Conservation (phyloP, 2,329 filamentous ascomycete species). For the Curvularia hawaiiensis region DNA sequence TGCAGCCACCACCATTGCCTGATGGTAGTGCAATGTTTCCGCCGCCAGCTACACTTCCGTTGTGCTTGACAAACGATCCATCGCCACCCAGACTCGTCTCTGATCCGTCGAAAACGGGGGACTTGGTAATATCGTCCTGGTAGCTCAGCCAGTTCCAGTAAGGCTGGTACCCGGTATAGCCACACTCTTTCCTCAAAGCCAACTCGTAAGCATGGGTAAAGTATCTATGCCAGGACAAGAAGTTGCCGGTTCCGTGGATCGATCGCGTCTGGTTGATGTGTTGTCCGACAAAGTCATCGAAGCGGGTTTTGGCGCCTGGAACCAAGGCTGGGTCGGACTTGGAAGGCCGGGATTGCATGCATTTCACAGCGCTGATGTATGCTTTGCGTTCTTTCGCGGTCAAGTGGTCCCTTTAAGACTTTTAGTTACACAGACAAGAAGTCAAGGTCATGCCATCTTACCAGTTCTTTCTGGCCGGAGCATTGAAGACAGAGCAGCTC, state of each 20-base stretch:
- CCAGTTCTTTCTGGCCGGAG: conserved; percentile 23
- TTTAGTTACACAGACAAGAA: neutral
- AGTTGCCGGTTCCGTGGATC: conserved; percentile 30
- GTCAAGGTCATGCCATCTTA: neutral
- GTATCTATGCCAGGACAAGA: conserved; percentile 45
- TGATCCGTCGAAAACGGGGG: conserved; percentile 33
- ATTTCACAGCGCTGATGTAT: conserved; percentile 30
- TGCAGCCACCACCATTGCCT: conserved; percentile 30
- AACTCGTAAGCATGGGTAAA: conserved; percentile 46
- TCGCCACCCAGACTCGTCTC: conserved; percentile 45
- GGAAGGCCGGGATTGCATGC: conserved; percentile 20
- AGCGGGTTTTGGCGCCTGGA: conserved; percentile 31
- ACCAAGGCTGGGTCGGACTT: conserved; percentile 16
- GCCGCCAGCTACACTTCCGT: conserved; percentile 21
- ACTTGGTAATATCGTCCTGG: conserved; percentile 33
- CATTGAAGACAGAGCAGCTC: conserved; percentile 15
- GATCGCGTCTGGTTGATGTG: conserved; percentile 28
- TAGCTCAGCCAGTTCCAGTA: conserved; percentile 57
- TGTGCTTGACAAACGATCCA: conserved; percentile 17
- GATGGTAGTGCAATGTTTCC: conserved; percentile 17
- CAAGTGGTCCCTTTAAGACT: neutral
- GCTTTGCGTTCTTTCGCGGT: conserved; percentile 18
- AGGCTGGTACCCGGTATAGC: conserved; percentile 43
- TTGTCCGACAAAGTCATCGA: conserved; percentile 35
- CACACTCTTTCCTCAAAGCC: conserved; percentile 47